Conservation (phyloP, 192 early-diverging fungal species). For the Spizellomyces punctatus region DNA sequence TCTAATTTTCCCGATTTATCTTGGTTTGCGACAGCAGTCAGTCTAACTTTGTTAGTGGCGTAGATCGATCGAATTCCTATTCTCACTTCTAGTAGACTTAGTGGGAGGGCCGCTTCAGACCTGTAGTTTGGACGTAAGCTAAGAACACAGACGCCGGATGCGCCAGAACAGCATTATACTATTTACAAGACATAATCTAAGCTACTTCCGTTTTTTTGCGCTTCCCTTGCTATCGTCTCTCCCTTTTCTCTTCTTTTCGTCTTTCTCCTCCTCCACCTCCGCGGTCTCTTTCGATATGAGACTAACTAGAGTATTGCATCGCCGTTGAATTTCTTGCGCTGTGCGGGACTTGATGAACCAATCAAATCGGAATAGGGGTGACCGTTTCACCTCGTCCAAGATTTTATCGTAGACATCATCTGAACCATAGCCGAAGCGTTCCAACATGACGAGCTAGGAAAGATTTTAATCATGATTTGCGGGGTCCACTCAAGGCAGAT, state of each 20-base stretch:
- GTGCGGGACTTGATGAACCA: constrained; percentile 98
- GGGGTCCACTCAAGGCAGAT: no score
- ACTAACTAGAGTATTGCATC: constrained; percentile 81
- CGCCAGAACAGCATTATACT: no score
- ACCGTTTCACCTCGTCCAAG: constrained; percentile 78
- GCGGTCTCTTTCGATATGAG: constrained; percentile 62
- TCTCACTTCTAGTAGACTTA: no score
- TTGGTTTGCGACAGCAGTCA: not conserved
- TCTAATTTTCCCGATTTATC: constrained; percentile 13
- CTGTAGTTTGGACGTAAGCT: no score
- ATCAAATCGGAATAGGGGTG: constrained; percentile 90
- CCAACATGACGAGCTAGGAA: constrained; percentile 74
- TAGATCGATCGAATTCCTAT: no score
- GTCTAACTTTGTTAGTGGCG: no score
- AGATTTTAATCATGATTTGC: no score
- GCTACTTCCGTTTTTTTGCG: constrained; percentile 1
- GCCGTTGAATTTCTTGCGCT: constrained; percentile 75
- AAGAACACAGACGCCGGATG: no score
- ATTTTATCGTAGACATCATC: constrained; percentile 96
- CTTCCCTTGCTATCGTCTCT: not conserved
- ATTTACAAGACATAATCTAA: not conserved
- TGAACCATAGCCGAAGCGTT: constrained; percentile 83
- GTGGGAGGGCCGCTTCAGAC: no score
- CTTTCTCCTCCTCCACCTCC: constrained; percentile 24
- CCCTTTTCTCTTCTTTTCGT: constrained; percentile 14